phyloP scores from a whole-genome alignment of 2,329 filamentous ascomycete genomes.

The Aspergillus sp. region DNA sequence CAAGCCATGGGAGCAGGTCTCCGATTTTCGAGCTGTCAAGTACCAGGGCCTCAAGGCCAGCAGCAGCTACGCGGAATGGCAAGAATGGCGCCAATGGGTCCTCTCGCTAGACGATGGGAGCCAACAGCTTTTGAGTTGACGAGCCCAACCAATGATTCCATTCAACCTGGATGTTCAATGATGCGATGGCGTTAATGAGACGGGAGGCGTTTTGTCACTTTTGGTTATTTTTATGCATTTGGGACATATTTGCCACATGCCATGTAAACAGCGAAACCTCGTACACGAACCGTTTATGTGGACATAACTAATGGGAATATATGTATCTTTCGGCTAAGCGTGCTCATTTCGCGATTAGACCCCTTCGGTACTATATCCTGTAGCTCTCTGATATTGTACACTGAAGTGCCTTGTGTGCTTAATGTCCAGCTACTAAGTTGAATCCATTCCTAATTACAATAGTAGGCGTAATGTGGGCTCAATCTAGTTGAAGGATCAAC shows the following conservation, averaged over 20 bases:
- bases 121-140: slow-evolving; percentile 24
- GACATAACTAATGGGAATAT: too few species aligned
- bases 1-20: slow-evolving; percentile 70
- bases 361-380: too few species aligned
- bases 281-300: background rate
- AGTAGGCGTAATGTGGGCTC: too few species aligned
- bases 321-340: background rate
- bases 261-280: background rate
- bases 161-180: background rate
- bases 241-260: background rate
- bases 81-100: slow-evolving; percentile 76
- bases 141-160: background rate
- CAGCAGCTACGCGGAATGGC: slow-evolving; percentile 72
- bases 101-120: slow-evolving; percentile 32
- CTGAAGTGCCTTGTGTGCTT: too few species aligned
- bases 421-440: too few species aligned
- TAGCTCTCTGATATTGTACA: too few species aligned
- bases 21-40: slow-evolving; percentile 71
- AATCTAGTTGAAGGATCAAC: too few species aligned
- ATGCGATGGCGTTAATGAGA: background rate
- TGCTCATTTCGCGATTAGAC: too few species aligned
- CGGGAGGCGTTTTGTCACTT: background rate
- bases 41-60: slow-evolving; percentile 84
- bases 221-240: background rate
- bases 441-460: too few species aligned